Base-by-base conservation (phyloP, 768 basidiomycete species). In the Sarcodon aspratus region DNA sequence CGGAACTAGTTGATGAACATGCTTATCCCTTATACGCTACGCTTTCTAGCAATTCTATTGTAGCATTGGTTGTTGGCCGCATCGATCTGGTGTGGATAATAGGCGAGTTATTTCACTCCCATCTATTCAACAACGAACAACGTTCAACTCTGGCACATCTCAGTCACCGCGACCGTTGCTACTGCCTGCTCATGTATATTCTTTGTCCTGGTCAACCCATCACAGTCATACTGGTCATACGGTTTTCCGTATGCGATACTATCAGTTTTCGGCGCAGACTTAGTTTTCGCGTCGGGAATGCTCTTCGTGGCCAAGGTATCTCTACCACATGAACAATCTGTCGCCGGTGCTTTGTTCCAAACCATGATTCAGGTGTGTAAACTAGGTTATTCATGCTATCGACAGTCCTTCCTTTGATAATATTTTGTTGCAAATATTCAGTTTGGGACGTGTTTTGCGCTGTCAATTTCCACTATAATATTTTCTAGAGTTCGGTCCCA, bases 311-410 rank as follows among this genome's bases (percentile, higher is more conserved):
- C 85, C 3, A 82, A 80, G 56, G 70, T 82, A 9, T 72, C 78
- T 1, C 60, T 72, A 1, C 78, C 78, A 3, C 71, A 82, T 48
- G 87, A 90, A 55, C 87, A 90, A 62, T 81, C 79, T 61, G 68
- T 89, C 5, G 78, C 80, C 5, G 86, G 84, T 3, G 87, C 78
- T 9, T 50, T 88, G 15, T 88, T 89, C 63, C 82, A 85, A 58
- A 87, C 87, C 1, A 79, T 90, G 75, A 81, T 75, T 6, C 82
- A 84, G 68, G 81, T 79, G 49, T 49, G 65, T 56, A 6, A 13
- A 47, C 38, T 9, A 45, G 21, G 5, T 27, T 27, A 5, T 7
- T 15, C 11, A 12, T 50, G 12, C 17, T 21, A 3, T 27, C 5
- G 21, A 27, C 5, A 5, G 1, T 5, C 7, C n/a, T 10, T 9